Conservation (phyloP, 1,284 basidiomycete species). For the Ustilago esculenta region DNA sequence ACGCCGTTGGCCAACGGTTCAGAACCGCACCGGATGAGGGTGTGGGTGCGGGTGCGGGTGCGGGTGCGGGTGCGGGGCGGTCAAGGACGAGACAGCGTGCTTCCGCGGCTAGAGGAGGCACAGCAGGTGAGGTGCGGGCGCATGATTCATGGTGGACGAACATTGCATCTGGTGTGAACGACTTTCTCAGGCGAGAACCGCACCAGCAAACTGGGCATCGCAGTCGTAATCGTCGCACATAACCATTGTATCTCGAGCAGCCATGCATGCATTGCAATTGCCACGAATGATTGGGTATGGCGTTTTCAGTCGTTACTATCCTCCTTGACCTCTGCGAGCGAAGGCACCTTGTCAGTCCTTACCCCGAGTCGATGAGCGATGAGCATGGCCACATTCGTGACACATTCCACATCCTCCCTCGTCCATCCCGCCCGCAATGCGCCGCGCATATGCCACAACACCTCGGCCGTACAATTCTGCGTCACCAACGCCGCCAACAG, state of each 20-base stretch:
- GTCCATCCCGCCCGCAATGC: slow-evolving; percentile 32
- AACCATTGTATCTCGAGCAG: no score
- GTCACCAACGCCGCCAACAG: slow-evolving; percentile 25
- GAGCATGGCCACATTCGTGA: not conserved
- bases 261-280: no score
- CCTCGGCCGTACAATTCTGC: slow-evolving; percentile 22
- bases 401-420: slow-evolving; percentile 14
- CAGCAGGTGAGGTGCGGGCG: not conserved
- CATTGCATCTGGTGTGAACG: slow-evolving; percentile 23
- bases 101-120: not conserved
- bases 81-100: slow-evolving; percentile 3
- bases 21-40: slow-evolving; percentile 1
- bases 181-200: slow-evolving; percentile 29
- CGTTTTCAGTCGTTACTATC: slow-evolving; percentile 2
- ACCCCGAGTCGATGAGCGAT: slow-evolving; percentile 12
- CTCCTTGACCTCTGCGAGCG: slow-evolving; percentile 21
- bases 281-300: no score
- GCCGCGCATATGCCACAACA: slow-evolving; percentile 41
- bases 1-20: slow-evolving; percentile 32
- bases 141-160: slow-evolving; percentile 37
- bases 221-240: slow-evolving; percentile 1
- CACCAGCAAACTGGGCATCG: not conserved
- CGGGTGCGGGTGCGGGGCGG: not conserved
- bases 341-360: slow-evolving; percentile 17
- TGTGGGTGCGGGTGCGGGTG: not conserved